Evolutionary conservation across 768 basidiomycete genomes (phyloP).

Genomic region (Suillus plorans): DNA sequence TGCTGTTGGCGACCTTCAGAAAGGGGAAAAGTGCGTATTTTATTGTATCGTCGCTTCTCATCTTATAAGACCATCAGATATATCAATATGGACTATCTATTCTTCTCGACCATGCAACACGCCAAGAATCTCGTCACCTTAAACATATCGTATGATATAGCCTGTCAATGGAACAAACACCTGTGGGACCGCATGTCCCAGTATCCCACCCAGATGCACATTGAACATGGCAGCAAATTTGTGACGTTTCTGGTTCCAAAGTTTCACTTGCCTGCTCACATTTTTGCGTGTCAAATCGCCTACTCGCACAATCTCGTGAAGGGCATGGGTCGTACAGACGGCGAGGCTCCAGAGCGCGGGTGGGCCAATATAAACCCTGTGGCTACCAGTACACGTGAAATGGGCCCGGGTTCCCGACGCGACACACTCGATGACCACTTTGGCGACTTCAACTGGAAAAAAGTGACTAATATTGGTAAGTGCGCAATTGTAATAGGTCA

Average conservation of each 20-base stretch:
- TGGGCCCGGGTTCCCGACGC: constrained; percentile 29
- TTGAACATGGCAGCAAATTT: not conserved
- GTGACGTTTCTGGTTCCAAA: constrained; percentile 13
- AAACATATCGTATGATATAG: constrained; percentile 10
- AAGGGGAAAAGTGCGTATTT: constrained; percentile 14
- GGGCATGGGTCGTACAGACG: no score
- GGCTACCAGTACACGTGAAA: constrained; percentile 21
- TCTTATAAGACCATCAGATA: constrained; percentile 9
- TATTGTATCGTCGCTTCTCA: not conserved
- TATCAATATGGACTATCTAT: constrained; percentile 18
- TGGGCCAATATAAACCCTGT: no score
- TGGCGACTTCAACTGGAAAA: constrained; percentile 37
- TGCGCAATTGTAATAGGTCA: not conserved
- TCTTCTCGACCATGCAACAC: constrained; percentile 4
- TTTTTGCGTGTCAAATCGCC: not conserved
- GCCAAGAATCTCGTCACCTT: constrained; percentile 5
- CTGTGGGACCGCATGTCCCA: no score
- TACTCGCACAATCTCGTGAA: no score
- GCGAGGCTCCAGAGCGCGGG: no score
- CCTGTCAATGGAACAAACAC: no score
- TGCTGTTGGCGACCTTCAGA: constrained; percentile 5
- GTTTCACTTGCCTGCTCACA: constrained; percentile 16
- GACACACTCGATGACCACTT: constrained; percentile 36
- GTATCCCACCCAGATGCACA: no score
- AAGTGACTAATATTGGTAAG: constrained; percentile 20